These are phyloP conservation scores for Penicillium herquei DNA, from an alignment of 495 filamentous ascomycete genomes.

Conservation along the genomic window DNA sequence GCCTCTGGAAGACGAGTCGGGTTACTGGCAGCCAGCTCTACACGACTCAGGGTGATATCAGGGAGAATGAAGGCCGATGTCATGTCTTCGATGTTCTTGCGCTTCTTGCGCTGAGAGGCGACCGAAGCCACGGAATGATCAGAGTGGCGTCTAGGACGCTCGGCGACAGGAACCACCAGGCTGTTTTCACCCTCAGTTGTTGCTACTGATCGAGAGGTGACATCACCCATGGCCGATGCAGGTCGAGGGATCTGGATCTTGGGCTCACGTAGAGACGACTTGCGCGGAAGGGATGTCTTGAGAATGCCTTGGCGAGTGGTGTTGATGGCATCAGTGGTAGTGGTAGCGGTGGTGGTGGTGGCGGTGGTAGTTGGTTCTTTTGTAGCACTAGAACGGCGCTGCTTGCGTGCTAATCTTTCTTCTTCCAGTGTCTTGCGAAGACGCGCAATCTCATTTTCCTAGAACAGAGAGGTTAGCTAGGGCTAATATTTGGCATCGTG, in stretches of 20 bases:
- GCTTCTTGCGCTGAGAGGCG: conserved; percentile 32
- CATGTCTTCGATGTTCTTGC: conserved; percentile 56
- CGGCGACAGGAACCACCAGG: conserved; percentile 27
- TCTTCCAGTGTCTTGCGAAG: conserved; percentile 50
- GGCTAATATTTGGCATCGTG: neutral
- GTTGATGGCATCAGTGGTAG: conserved; percentile 34
- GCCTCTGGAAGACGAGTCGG: conserved; percentile 40
- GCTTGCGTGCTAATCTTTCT: conserved; percentile 47
- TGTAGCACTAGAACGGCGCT: conserved; percentile 33
- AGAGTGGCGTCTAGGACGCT: conserved; percentile 46
- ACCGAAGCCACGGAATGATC: conserved; percentile 36
- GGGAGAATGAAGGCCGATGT: conserved; percentile 79
- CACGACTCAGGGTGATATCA: conserved; percentile 59
- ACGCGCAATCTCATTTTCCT: conserved; percentile 48
- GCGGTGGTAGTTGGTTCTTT: conserved; percentile 32
- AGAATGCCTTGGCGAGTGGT: conserved; percentile 36
- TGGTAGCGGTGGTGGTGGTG: conserved; percentile 32
- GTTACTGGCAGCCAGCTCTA: conserved; percentile 32
- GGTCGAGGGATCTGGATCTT: conserved; percentile 32
- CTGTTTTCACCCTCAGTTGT: conserved; percentile 32
- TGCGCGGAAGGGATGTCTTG: conserved; percentile 38
- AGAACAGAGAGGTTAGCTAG: conserved; percentile 2
- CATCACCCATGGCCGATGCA: conserved; percentile 39
- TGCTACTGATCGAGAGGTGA: conserved; percentile 28
- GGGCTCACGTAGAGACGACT: conserved; percentile 47